Evolutionary conservation across 2,329 filamentous ascomycete genomes (phyloP).

Genomic region (Fusarium bulbicola): DNA sequence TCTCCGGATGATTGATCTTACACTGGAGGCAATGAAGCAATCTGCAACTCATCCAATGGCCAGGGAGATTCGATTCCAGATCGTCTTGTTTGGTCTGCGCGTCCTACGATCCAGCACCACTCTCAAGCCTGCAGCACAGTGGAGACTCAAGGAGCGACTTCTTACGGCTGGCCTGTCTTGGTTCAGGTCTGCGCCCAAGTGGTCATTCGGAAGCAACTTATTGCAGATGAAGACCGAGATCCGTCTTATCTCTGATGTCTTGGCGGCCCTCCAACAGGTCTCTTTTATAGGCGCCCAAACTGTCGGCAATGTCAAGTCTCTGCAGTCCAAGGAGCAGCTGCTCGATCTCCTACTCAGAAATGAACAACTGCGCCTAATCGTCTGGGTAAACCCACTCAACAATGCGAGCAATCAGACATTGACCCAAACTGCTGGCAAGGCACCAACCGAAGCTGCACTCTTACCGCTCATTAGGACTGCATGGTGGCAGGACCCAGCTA

Average conservation of each 20-base stretch:
- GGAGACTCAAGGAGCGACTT: slow-evolving; percentile 88
- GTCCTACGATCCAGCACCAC: slow-evolving; percentile 79
- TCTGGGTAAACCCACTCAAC: slow-evolving; percentile 88
- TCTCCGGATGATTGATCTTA: slow-evolving; percentile 80
- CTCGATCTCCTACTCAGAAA: slow-evolving; percentile 82
- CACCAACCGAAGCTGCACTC: slow-evolving; percentile 57
- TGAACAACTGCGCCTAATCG: slow-evolving; percentile 82
- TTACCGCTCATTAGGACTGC: slow-evolving; percentile 78
- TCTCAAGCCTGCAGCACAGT: slow-evolving; percentile 70
- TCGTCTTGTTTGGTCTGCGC: slow-evolving; percentile 82
- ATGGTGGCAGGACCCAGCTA: slow-evolving; percentile 84
- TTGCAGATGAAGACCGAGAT: slow-evolving; percentile 94
- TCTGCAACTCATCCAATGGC: slow-evolving; percentile 85
- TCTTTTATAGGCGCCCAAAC: slow-evolving; percentile 65
- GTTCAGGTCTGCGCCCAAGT: slow-evolving; percentile 85
- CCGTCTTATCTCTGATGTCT: slow-evolving; percentile 80
- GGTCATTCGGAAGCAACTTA: slow-evolving; percentile 95
- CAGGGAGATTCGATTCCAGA: slow-evolving; percentile 89
- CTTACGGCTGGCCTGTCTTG: slow-evolving; percentile 87
- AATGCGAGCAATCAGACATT: slow-evolving; percentile 57
- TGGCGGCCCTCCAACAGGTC: slow-evolving; percentile 71
- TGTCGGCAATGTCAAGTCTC: slow-evolving; percentile 66
- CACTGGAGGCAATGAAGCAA: slow-evolving; percentile 76
- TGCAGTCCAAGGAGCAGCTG: slow-evolving; percentile 85
- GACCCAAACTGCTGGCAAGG: slow-evolving; percentile 53